A percentile compares a stretch with the other conserved stretches of the same genome.
Conservation (phyloP, 257 asterid species). For the Linderniella brevidens region DNA sequence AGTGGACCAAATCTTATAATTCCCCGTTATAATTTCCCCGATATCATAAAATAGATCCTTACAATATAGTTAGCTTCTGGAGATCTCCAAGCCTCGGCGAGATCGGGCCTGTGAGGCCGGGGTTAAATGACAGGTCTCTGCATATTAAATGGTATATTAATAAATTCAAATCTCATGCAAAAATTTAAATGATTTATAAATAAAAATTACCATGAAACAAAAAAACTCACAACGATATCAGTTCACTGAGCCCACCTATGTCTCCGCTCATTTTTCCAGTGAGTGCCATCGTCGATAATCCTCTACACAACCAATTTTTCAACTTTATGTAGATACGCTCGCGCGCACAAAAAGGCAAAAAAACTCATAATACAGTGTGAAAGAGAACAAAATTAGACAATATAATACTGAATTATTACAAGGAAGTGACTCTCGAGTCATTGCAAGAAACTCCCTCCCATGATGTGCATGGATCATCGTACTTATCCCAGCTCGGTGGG, state of each 20-base stretch:
- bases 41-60: constrained; percentile 16
- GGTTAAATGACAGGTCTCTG: constrained; percentile 91
- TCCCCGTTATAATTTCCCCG: too few relatives aligned
- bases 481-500: constrained; percentile 64
- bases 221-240: constrained; percentile 59
- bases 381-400: neutral
- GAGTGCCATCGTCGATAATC: constrained; percentile 80
- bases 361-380: neutral
- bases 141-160: constrained; percentile 8
- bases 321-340: too few relatives aligned
- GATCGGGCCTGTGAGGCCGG: constrained; percentile 62
- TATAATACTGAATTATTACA: constrained; percentile 22
- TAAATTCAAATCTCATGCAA: constrained; percentile 8
- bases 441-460: constrained; percentile 89
- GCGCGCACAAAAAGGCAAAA: neutral
- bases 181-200: neutral
- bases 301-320: constrained; percentile 21
- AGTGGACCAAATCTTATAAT: too few relatives aligned
- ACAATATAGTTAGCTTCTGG: constrained; percentile 58
- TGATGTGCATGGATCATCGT: constrained; percentile 61
- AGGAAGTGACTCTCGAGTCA: constrained; percentile 54
- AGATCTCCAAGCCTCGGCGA: constrained; percentile 83
- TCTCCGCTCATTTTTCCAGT: constrained; percentile 66
- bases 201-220: neutral
- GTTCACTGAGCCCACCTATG: constrained; percentile 66